A percentile compares a stretch with the other conserved stretches of the same genome.
Evolutionary conservation across 2,329 filamentous ascomycete genomes (phyloP).

Genomic region (Scedosporium boydii): DNA sequence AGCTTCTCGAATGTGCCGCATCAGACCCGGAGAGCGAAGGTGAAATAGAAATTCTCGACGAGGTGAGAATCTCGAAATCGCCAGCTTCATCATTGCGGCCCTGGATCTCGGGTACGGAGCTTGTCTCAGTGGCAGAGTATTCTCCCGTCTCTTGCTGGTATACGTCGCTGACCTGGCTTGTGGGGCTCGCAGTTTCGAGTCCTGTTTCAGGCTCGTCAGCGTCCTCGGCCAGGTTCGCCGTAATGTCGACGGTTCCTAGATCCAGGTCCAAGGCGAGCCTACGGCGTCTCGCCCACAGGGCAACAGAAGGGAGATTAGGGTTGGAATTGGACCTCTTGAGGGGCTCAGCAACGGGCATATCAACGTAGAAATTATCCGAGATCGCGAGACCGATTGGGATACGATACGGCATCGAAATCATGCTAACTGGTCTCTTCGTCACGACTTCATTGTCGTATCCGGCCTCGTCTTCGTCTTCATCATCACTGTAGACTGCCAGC

Average conservation of each 20-base stretch:
- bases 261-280: neutral
- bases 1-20: slow-evolving; percentile 20
- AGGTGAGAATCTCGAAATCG: slow-evolving; percentile 48
- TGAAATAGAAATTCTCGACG: slow-evolving; percentile 46
- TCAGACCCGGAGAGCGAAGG: slow-evolving; percentile 37
- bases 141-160: slow-evolving; percentile 8
- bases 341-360: slow-evolving; percentile 14
- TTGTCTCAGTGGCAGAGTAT: neutral
- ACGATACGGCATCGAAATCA: slow-evolving; percentile 23
- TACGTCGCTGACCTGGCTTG: neutral
- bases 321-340: slow-evolving; percentile 40
- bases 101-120: neutral
- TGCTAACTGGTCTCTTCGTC: slow-evolving; percentile 36
- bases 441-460: slow-evolving; percentile 23
- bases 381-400: neutral
- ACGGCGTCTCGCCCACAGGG: slow-evolving; percentile 9
- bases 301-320: slow-evolving; percentile 26
- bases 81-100: slow-evolving; percentile 29
- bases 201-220: neutral
- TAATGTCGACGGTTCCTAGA: neutral
- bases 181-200: neutral
- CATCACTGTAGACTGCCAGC: slow-evolving; percentile 51
- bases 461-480: slow-evolving; percentile 41
- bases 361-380: slow-evolving; percentile 7
- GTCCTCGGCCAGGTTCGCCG: neutral